A percentile compares a stretch with the other conserved stretches of the same genome.
Evolutionary conservation across 345 rosid species (phyloP).

Genomic region (Pseudoturritis turrita): DNA sequence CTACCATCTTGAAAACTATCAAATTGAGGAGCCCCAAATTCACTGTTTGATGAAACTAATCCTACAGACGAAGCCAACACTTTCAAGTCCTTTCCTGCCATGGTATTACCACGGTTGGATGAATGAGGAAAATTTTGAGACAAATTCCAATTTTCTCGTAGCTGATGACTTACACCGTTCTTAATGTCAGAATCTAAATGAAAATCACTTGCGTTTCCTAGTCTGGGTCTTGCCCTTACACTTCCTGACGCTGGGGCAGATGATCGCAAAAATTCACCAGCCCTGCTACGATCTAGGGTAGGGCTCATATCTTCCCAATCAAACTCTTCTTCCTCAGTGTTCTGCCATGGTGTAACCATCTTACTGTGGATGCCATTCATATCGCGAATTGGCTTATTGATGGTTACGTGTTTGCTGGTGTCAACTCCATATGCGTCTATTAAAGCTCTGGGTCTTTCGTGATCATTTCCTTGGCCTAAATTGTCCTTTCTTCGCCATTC

Average conservation of each 20-base stretch:
- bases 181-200: conserved; percentile 41
- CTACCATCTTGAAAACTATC: conserved; percentile 46
- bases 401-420: conserved; percentile 46
- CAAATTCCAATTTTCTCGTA: conserved; percentile 45
- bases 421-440: conserved; percentile 97
- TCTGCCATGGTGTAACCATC: conserved; percentile 82
- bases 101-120: conserved; percentile 36
- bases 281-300: conserved; percentile 58
- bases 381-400: conserved; percentile 42
- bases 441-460: conserved; percentile 77
- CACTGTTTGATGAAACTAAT: conserved; percentile 40
- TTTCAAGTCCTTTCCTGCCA: conserved; percentile 46
- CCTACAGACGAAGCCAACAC: conserved; percentile 42
- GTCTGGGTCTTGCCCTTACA: conserved; percentile 42
- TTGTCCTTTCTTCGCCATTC: conserved; percentile 66
- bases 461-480: conserved; percentile 53
- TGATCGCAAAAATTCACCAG: conserved; percentile 44
- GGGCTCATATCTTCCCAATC: conserved; percentile 99
- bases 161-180: conserved; percentile 38
- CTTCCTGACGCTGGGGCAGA: conserved; percentile 46
- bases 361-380: conserved; percentile 55
- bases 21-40: conserved; percentile 33
- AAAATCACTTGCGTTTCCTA: conserved; percentile 38
- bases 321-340: conserved; percentile 98
- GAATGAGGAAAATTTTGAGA: conserved; percentile 38